phyloP scores from a whole-genome alignment of 306 rosid species.

The Adenanthera pavonina region DNA sequence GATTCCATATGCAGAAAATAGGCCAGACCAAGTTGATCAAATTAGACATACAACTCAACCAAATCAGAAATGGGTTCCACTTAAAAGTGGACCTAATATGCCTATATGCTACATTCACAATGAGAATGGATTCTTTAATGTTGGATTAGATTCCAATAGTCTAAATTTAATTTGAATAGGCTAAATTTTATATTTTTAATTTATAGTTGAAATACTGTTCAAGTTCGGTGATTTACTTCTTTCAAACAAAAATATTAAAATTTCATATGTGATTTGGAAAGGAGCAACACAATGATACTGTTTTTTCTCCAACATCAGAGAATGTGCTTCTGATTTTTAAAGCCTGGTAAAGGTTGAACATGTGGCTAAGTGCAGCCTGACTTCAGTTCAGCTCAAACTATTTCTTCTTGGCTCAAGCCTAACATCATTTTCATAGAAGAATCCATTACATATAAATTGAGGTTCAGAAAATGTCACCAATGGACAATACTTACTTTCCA shows the following conservation, averaged over 20 bases:
- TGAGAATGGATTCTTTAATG: too few species aligned
- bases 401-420: neutral
- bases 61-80: too few species aligned
- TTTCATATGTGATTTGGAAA: neutral
- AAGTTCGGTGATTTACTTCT: too few species aligned
- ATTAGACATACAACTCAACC: neutral
- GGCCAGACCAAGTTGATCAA: neutral
- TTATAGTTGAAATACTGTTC: too few species aligned
- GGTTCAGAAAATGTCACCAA: conserved; percentile 7
- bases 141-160: neutral
- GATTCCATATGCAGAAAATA: neutral
- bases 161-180: too few species aligned
- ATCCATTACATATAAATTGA: neutral
- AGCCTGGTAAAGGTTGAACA: neutral
- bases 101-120: too few species aligned
- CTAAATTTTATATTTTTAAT: too few species aligned
- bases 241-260: too few species aligned
- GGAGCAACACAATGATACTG: neutral
- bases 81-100: too few species aligned
- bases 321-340: neutral
- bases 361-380: neutral
- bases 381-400: neutral
- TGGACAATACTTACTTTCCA: conserved; percentile 83
- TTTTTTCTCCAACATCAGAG: neutral
- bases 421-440: conserved; percentile 1